Evolutionary conservation across 331 rosid genomes (phyloP).

Genomic region (Arachis monticola): DNA sequence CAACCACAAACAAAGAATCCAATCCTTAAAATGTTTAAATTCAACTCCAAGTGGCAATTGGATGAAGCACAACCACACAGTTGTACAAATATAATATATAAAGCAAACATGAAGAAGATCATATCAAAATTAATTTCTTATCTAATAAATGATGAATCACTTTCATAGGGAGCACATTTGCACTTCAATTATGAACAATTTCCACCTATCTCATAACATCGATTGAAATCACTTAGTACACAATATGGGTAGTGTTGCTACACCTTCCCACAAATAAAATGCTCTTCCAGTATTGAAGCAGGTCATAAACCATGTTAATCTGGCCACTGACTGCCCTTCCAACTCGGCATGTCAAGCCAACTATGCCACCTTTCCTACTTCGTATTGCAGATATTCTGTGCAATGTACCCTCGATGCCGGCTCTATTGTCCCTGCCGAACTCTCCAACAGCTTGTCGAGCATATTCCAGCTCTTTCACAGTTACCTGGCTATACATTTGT

Average conservation of each 20-base stretch:
- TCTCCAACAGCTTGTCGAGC: constrained; percentile 70
- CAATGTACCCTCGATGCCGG: constrained; percentile 77
- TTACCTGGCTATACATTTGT: constrained; percentile 54
- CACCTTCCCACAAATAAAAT: constrained; percentile 76
- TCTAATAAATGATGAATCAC: constrained; percentile 10
- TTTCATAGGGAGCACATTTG: neutral
- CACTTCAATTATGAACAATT: constrained; percentile 19
- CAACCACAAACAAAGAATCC: constrained; percentile 13
- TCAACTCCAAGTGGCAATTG: neutral
- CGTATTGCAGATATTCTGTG: constrained; percentile 75
- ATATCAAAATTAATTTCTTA: neutral
- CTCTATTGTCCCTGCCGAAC: constrained; percentile 75
- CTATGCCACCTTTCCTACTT: constrained; percentile 60
- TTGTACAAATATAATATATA: neutral
- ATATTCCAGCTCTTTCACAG: constrained; percentile 64
- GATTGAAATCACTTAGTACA: neutral
- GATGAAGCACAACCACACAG: neutral
- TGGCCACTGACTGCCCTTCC: constrained; percentile 73
- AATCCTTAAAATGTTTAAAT: constrained; percentile 5
- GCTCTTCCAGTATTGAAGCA: constrained; percentile 74
- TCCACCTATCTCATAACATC: neutral
- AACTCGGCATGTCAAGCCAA: constrained; percentile 75
- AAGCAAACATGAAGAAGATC: constrained; percentile 1
- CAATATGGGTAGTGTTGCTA: neutral
- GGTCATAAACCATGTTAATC: constrained; percentile 64